These are phyloP conservation scores for Aureobasidium musti DNA, from an alignment of 2,329 filamentous ascomycete genomes.

Conservation along the genomic window DNA sequence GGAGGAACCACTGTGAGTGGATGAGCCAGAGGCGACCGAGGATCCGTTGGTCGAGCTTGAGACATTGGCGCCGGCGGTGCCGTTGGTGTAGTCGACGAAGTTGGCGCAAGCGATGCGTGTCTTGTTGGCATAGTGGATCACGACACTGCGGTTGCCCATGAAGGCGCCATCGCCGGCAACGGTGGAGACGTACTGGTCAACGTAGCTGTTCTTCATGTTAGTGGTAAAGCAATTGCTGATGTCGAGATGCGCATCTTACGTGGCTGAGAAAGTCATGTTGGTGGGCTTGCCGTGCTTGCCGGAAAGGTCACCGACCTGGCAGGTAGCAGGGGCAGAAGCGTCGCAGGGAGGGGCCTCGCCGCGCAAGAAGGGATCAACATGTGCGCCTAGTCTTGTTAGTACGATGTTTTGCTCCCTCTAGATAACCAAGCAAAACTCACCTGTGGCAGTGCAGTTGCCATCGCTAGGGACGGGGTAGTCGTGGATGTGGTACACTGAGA, in stretches of 20 bases:
- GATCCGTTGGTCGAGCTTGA: constrained; percentile 31
- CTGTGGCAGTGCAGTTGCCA: constrained; percentile 71
- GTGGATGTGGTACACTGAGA: constrained; percentile 68
- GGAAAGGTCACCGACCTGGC: constrained; percentile 74
- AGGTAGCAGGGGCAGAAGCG: constrained; percentile 58
- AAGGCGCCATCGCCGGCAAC: constrained; percentile 47
- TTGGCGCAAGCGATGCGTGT: constrained; percentile 57
- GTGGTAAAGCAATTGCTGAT: background rate
- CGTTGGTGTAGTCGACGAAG: constrained; percentile 28
- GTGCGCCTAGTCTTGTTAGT: no score
- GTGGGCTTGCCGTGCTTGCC: constrained; percentile 70
- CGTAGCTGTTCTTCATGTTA: constrained; percentile 43
- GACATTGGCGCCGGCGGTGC: constrained; percentile 31
- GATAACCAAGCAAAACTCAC: no score
- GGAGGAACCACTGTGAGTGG: constrained; percentile 21
- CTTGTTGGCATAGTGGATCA: constrained; percentile 57
- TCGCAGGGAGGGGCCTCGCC: constrained; percentile 66
- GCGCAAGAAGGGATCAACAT: constrained; percentile 70
- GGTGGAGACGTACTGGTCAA: constrained; percentile 55
- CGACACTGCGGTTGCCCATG: constrained; percentile 57
- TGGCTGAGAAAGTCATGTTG: constrained; percentile 30
- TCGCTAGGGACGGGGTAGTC: constrained; percentile 59
- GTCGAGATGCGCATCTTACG: constrained; percentile 34
- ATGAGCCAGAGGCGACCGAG: constrained; percentile 29
- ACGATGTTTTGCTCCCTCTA: no score